Base-by-base conservation (phyloP, 176 grass and related monocot species). In the Carex myosuroides region DNA sequence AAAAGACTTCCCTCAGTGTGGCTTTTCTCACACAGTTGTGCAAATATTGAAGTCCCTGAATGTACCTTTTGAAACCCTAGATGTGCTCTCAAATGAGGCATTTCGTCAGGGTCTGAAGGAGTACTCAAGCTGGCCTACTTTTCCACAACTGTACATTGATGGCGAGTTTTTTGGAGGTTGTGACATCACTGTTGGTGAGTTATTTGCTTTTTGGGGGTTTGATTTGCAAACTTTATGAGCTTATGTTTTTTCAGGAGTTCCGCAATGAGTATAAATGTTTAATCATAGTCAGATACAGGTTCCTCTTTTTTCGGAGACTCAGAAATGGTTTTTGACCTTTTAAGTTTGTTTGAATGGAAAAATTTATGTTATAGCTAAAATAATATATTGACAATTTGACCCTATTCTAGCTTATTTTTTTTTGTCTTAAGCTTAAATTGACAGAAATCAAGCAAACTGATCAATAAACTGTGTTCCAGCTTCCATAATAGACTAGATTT, bases 81-180 rank as follows among this genome's bases (percentile, higher is more conserved):
- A 98, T 64, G 92, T 99, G 22, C 93, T 95, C 12, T 86, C 89
- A 80, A 99, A 99, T 86, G 96, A 99, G 24, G 81, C 83, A 24
- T 85, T 99, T 44, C 89, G 96, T 0, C 91, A 95, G 81, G 93
- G 96, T 18, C 85, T 99, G 79, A 99, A 99, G 89, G 93, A 99
- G 3, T 99, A 99, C 88, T 99, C 96, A 64, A 87, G 86, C 87
- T 99, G 96, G 93, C 96, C 96, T 70, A 95, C 96, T 24, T 99
- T 99, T 86, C 96, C 93, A 1, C 93, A 99, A 85, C 91, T 99
- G 69, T 99, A 95, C 86, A 91, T 99, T 83, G 93, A 92, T 53
- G 95, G 95, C 24, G 95, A 98, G 64, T 98, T 98, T 88, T 95
- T 95, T 21, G 95, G 95, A 26, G 95, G 95, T 13, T 98, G 95